A percentile compares a stretch with the other conserved stretches of the same genome.
Evolutionary conservation across 192 early-diverging fungal species (phyloP).

Genomic region (Coemansia sp.): DNA sequence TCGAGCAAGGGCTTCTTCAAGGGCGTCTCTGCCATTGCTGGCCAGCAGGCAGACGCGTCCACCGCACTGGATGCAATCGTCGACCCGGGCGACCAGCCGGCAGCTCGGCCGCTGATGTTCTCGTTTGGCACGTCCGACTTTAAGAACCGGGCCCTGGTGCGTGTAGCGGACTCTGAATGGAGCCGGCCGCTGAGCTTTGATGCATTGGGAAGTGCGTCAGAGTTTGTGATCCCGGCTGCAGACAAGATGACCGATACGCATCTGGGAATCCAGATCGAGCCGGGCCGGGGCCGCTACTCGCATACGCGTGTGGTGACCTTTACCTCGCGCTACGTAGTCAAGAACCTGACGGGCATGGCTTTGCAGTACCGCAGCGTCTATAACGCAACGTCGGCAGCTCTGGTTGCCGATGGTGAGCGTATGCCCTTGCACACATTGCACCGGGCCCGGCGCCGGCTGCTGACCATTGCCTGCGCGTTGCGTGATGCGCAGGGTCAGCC

Average conservation of each 20-base stretch:
- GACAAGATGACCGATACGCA: constrained; percentile 56
- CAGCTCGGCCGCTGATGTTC: constrained; percentile 68
- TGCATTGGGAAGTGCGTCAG: constrained; percentile 81
- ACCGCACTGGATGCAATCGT: background rate
- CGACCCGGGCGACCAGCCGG: background rate
- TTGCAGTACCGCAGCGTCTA: constrained; percentile 70
- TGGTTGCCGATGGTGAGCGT: constrained; percentile 52
- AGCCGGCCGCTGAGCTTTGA: constrained; percentile 92
- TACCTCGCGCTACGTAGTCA: constrained; percentile 82
- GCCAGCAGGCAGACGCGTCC: constrained; percentile 46
- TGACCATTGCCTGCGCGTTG: constrained; percentile 60
- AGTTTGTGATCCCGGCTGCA: constrained; percentile 61
- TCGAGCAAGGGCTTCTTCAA: constrained; percentile 77
- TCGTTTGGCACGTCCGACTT: constrained; percentile 85
- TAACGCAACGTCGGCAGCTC: constrained; percentile 40
- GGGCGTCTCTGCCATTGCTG: constrained; percentile 63
- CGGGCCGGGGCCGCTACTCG: constrained; percentile 81
- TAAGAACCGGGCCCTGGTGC: constrained; percentile 73
- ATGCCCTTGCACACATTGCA: constrained; percentile 66
- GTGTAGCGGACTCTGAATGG: constrained; percentile 71
- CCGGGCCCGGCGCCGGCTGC: constrained; percentile 55
- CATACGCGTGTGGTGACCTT: constrained; percentile 86
- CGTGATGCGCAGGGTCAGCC: constrained; percentile 4
- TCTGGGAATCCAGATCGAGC: constrained; percentile 77
- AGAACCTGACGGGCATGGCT: constrained; percentile 69